Evolutionary conservation across 305 asterid species (phyloP).

Genomic region (Caryopteris hybrid): DNA sequence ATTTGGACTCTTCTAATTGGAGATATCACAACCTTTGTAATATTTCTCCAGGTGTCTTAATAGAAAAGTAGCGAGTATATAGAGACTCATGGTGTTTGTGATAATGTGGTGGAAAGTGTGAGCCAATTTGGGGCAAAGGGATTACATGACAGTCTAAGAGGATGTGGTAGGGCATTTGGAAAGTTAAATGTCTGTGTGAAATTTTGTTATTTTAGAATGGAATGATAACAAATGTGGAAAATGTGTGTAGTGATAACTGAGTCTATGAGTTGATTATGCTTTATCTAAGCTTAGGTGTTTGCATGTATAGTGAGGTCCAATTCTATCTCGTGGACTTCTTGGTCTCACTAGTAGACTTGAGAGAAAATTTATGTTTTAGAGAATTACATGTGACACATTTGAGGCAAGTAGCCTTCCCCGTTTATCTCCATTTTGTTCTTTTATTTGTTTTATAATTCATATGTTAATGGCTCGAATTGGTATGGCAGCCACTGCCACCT

Average conservation of each 20-base stretch:
- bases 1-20: neutral
- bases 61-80: neutral
- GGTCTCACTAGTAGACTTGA: too few relatives aligned
- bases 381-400: neutral
- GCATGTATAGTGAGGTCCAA: neutral
- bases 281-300: neutral
- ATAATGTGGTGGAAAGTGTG: neutral
- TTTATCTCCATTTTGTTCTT: too few relatives aligned
- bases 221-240: neutral
- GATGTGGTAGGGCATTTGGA: neutral
- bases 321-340: neutral
- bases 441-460: too few relatives aligned
- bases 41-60: neutral
- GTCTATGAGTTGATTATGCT: neutral
- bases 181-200: neutral
- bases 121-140: neutral
- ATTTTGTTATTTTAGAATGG: neutral
- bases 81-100: neutral
- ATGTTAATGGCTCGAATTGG: too few relatives aligned
- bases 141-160: neutral
- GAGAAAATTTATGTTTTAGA: too few relatives aligned
- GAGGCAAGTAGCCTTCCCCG: neutral
- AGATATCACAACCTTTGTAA: neutral
- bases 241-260: neutral
- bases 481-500: too few relatives aligned